Conservation (phyloP, 1,284 basidiomycete genomes). For the Macrocybe sp. region DNA sequence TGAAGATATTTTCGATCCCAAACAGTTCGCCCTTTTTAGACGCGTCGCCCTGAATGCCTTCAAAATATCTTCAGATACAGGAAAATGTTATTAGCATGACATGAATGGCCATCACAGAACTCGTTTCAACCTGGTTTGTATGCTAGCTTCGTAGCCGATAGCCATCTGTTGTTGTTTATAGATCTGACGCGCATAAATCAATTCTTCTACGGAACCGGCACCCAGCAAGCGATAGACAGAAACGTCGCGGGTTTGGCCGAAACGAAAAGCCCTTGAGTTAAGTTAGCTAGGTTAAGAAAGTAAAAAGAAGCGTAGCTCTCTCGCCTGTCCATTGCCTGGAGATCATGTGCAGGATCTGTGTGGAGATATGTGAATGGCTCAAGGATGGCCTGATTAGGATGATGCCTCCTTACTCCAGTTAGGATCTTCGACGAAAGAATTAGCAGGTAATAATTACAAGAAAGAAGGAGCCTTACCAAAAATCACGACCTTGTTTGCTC, state of each 20-base stretch:
- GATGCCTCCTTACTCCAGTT: conserved; percentile 73
- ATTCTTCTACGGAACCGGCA: conserved; percentile 82
- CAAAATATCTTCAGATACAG: conserved; percentile 59
- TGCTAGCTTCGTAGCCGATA: conserved; percentile 78
- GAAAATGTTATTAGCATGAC: background rate
- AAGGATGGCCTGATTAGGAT: background rate
- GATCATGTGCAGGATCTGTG: conserved; percentile 78
- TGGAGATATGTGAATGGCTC: background rate
- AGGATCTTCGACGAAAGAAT: conserved; percentile 51
- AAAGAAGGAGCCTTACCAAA: conserved; percentile 46
- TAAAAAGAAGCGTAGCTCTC: background rate
- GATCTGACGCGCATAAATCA: conserved; percentile 81
- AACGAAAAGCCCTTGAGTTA: conserved; percentile 62
- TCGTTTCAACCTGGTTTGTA: conserved; percentile 59
- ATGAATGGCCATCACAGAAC: background rate
- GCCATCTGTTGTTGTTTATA: conserved; percentile 91
- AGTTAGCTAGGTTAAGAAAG: background rate
- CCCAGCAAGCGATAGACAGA: conserved; percentile 81
- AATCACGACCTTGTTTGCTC: conserved; percentile 82
- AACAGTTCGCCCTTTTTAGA: conserved; percentile 76
- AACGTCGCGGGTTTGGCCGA: conserved; percentile 86
- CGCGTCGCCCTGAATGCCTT: conserved; percentile 76
- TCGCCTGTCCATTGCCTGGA: conserved; percentile 82
- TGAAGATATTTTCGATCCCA: conserved; percentile 79
- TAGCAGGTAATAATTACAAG: conserved; percentile 4